These are phyloP conservation scores for Eucalyptus pumila DNA, from an alignment of 345 rosid species.

Conservation along the genomic window DNA sequence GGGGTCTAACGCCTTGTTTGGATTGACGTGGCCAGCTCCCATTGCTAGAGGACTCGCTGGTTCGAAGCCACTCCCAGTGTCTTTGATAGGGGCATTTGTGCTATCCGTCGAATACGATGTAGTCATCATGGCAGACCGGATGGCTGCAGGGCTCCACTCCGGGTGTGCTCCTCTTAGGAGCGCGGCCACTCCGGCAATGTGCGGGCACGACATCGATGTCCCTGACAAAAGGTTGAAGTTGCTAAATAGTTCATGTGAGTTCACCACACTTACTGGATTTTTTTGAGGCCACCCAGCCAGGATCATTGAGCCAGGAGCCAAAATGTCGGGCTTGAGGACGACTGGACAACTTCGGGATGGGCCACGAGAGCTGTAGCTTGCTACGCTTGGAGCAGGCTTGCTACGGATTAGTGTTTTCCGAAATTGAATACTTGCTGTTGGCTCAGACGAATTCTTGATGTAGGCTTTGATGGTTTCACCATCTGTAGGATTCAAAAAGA, in stretches of 20 bases:
- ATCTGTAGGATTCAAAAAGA: neutral
- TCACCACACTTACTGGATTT: neutral
- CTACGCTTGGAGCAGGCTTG: conserved; percentile 25
- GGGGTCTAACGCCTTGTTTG: conserved; percentile 23
- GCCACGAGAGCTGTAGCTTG: conserved; percentile 35
- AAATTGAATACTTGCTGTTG: conserved; percentile 21
- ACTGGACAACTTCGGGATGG: conserved; percentile 32
- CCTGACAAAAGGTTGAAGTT: conserved; percentile 33
- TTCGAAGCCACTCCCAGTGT: conserved; percentile 10
- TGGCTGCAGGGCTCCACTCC: conserved; percentile 35
- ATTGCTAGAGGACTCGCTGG: conserved; percentile 27
- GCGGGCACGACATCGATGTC: conserved; percentile 53
- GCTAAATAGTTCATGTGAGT: neutral
- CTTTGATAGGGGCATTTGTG: conserved; percentile 17
- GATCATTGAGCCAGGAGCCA: conserved; percentile 36
- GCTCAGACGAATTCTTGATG: neutral
- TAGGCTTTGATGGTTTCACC: conserved; percentile 8
- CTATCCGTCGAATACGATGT: conserved; percentile 26
- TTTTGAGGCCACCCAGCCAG: conserved; percentile 35
- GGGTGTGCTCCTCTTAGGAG: conserved; percentile 34
- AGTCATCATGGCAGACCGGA: conserved; percentile 34
- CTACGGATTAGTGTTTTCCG: conserved; percentile 20
- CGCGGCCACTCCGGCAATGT: conserved; percentile 42
- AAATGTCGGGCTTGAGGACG: conserved; percentile 38
- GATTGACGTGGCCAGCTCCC: conserved; percentile 32